Evolutionary conservation across 495 filamentous ascomycete species (phyloP), one percentile per base, ranked within the genome.

Genomic region (Penicillium longicatenatum): DNA sequence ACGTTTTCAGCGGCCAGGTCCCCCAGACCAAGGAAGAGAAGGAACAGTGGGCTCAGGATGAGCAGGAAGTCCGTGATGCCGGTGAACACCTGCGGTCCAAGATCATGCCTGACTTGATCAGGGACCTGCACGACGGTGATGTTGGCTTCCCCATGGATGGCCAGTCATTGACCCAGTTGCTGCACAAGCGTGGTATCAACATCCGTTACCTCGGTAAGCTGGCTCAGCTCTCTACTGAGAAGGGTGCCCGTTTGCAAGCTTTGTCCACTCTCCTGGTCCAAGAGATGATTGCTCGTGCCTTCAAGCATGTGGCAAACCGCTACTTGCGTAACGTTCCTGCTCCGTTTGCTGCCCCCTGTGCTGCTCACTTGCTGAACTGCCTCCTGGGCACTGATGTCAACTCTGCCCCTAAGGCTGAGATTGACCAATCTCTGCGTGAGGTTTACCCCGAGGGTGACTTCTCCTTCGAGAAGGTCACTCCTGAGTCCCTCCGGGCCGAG

Each of bases 61-160:
- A 98, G 75, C 80, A 87, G 64, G 89, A 96, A 54, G 93, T 98
- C 41, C 86, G 90, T 50, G 86, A 87, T 35, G 91, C 90, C 19
- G 93, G 92, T 77, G 82, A 84, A 43, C 90, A 87, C 74, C 81
- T 99, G 47, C 83, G 84, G 2, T 78, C 85, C 45, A 85, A 84
- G 50, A 79, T 90, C 47, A 87, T 99, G 55, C 91, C 91, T 22
- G 79, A 83, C 37, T 70, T 91, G 45, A 78, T 96, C 50, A 82
- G 86, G 63, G 93, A 98, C 61, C 84, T 98, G 45, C 88, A 89
- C 67, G 90, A 96, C 63, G 90, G 92, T 10, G 95, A 99, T 59
- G 86, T 97, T 48, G 91, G 92, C 59, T 97, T 97, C 79, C 95
- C 95, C 37, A 97, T 98, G 92, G 95, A 99, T 66, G 95, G 95